Evolutionary conservation across 768 basidiomycete species (phyloP).

Genomic region (Boletellus sp.): DNA sequence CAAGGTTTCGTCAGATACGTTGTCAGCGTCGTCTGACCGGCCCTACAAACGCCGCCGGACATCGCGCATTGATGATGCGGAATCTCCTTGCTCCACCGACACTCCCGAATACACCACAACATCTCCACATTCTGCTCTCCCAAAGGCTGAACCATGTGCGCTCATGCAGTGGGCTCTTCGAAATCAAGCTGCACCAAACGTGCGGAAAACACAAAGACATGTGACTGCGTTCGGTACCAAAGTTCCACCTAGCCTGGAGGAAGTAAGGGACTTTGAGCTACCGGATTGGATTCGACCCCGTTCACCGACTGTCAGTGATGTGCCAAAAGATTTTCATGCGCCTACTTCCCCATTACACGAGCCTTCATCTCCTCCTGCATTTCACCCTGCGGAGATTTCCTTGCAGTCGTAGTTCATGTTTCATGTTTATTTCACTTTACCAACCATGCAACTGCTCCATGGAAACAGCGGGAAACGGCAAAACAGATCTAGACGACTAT

Average conservation of each 20-base stretch:
- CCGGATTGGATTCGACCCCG: conserved; percentile 47
- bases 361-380: conserved; percentile 7
- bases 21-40: conserved; percentile 26
- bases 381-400: conserved; percentile 8
- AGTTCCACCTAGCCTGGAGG: conserved; percentile 47
- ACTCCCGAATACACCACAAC: conserved; percentile 19
- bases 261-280: conserved; percentile 51
- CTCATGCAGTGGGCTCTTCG: conserved; percentile 52
- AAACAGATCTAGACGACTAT: conserved; percentile 12
- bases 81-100: conserved; percentile 23
- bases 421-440: conserved; percentile 30
- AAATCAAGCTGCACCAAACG: conserved; percentile 39
- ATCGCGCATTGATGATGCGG: conserved; percentile 16
- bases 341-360: conserved; percentile 3
- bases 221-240: conserved; percentile 58
- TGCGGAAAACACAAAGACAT: conserved; percentile 50
- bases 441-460: conserved; percentile 1
- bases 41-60: conserved; percentile 30
- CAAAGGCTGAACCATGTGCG: conserved; percentile 31
- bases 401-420: conserved; percentile 18
- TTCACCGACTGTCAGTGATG: conserved; percentile 18
- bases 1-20: conserved; percentile 28
- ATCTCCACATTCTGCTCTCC: conserved; percentile 3
- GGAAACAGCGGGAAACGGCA: background rate
- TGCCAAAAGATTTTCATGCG: conserved; percentile 1